These are phyloP conservation scores for Cupressus sempervirens DNA, from an alignment of 75 land plant species.

Conservation along the genomic window DNA sequence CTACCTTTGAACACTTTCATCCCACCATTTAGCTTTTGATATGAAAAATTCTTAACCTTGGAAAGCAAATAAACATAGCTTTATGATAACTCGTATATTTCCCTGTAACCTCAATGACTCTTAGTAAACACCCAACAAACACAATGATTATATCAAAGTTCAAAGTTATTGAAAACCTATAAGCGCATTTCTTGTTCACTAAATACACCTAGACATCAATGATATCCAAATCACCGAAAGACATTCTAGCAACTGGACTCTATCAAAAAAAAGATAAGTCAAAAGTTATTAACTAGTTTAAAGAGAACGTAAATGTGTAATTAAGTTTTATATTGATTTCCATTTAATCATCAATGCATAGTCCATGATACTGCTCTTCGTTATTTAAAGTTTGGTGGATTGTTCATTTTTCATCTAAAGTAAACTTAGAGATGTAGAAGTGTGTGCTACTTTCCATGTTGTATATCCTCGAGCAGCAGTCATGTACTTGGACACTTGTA, in stretches of 20 bases:
- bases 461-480: too few relatives aligned
- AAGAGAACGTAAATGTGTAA: neutral
- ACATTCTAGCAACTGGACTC: constrained; percentile 89
- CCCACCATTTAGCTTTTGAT: too few relatives aligned
- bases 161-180: constrained; percentile 48
- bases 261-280: neutral
- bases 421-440: neutral
- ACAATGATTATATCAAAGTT: neutral
- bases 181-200: constrained; percentile 90
- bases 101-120: neutral
- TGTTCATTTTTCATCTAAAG: neutral
- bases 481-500: too few relatives aligned
- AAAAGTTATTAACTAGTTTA: neutral
- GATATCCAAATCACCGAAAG: constrained; percentile 86
- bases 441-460: too few relatives aligned
- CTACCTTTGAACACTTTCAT: too few relatives aligned
- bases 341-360: neutral
- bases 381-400: neutral
- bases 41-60: constrained; percentile 4
- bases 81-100: neutral
- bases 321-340: neutral
- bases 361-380: neutral
- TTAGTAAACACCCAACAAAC: neutral
- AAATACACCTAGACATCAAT: constrained; percentile 89
- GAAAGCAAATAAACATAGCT: constrained; percentile 1